Percentiles rank a stretch among this genome's conserved stretches.
phyloP scores from a whole-genome alignment of 139 green algal species.

The Chlorokybus atmophyticus region DNA sequence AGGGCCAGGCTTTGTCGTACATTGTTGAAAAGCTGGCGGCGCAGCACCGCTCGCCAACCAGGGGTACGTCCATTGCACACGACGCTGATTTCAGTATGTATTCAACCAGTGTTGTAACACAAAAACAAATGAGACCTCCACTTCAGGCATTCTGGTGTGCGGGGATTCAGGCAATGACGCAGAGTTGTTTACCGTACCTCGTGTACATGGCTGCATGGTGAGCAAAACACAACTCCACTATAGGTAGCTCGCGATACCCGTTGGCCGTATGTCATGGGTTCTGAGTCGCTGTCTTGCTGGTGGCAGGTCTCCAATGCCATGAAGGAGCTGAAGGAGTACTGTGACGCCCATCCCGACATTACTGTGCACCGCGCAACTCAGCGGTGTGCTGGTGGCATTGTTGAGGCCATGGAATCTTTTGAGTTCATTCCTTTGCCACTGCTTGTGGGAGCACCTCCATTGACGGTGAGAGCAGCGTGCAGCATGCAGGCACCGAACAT shows the following conservation, averaged over 20 bases:
- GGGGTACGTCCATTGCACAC: no score
- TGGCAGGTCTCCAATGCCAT: constrained; percentile 51
- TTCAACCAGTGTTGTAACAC: no score
- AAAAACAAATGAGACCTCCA: no score
- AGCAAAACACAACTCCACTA: not conserved
- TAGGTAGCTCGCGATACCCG: not conserved
- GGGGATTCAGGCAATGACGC: constrained; percentile 87
- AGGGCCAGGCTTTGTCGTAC: constrained; percentile 70
- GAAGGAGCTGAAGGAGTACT: constrained; percentile 59
- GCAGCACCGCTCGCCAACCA: not conserved
- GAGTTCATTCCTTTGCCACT: no score
- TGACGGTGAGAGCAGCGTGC: no score
- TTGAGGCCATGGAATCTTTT: constrained; percentile 67
- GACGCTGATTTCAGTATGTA: no score
- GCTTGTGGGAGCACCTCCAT: no score
- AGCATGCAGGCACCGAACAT: no score
- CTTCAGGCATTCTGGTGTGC: constrained; percentile 48
- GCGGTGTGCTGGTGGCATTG: constrained; percentile 69
- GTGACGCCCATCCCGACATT: constrained; percentile 24
- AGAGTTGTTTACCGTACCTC: constrained; percentile 70
- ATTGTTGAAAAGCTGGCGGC: constrained; percentile 47
- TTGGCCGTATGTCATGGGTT: no score
- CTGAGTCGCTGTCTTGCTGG: no score
- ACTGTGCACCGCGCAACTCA: constrained; percentile 39
- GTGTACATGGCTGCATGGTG: constrained; percentile 68